These are phyloP conservation scores for Ochromonas danica DNA, from an alignment of 108 stramenopile species.

Conservation along the genomic window DNA sequence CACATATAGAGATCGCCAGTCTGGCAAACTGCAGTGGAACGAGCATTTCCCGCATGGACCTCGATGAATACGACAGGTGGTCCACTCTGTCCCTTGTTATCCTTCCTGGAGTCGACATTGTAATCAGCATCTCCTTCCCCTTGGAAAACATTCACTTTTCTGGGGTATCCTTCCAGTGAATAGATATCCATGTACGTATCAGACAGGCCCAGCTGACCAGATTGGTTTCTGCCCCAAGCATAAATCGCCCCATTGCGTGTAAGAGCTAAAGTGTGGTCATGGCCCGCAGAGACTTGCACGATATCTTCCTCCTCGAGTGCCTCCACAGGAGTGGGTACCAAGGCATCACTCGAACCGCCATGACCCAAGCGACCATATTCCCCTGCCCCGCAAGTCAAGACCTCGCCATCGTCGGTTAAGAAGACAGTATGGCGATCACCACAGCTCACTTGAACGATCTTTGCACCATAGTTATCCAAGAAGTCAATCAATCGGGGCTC, in stretches of 20 bases:
- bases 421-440: conserved; percentile 52
- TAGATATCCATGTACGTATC: conserved; percentile 61
- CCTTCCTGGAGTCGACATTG: not conserved
- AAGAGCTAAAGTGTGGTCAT: conserved; percentile 55
- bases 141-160: conserved; percentile 33
- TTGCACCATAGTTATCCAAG: conserved; percentile 36
- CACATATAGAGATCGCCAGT: not conserved
- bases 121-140: not conserved
- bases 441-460: conserved; percentile 38
- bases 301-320: conserved; percentile 44
- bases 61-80: not conserved
- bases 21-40: not conserved
- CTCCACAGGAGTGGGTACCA: conserved; percentile 47
- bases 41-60: not conserved
- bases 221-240: conserved; percentile 61
- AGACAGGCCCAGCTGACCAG: conserved; percentile 58
- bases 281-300: conserved; percentile 38
- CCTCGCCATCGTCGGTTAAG: conserved; percentile 50
- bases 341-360: conserved; percentile 46
- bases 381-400: conserved; percentile 54
- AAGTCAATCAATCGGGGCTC: not conserved
- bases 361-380: conserved; percentile 59
- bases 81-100: not conserved
- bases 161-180: conserved; percentile 59
- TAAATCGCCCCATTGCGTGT: conserved; percentile 45